Evolutionary conservation across 805 yeast species (phyloP).

Genomic region (Ogataea neopini): DNA sequence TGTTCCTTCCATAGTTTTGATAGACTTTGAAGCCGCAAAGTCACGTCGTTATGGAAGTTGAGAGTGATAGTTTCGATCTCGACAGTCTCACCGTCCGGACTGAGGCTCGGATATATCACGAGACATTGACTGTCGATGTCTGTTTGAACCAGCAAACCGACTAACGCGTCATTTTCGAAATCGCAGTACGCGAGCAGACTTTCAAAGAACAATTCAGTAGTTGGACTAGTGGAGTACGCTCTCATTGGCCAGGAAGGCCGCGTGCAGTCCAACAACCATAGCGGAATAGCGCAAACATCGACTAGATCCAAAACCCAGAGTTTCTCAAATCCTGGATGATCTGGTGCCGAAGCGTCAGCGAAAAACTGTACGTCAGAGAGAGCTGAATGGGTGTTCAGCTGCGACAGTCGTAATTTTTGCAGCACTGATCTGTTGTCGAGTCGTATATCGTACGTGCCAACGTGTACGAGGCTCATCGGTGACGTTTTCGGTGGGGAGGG

Average conservation of each 20-base stretch:
- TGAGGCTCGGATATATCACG: constrained; percentile 19
- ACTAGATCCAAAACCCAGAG: constrained; percentile 17
- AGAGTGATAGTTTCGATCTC: constrained; percentile 15
- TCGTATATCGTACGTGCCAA: constrained; percentile 10
- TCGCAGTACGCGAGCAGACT: constrained; percentile 13
- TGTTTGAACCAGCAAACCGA: constrained; percentile 18
- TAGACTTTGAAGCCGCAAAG: constrained; percentile 11
- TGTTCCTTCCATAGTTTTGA: constrained; percentile 9
- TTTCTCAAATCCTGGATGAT: constrained; percentile 4
- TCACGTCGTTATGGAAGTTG: constrained; percentile 17
- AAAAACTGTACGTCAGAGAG: constrained; percentile 11
- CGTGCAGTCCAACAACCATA: constrained; percentile 18
- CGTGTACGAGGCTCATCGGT: constrained; percentile 3
- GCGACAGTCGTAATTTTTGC: constrained; percentile 2
- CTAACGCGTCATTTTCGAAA: constrained; percentile 12
- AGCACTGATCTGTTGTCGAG: constrained; percentile 4
- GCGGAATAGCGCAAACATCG: constrained; percentile 15
- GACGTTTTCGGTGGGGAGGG: not conserved
- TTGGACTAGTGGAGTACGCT: constrained; percentile 11
- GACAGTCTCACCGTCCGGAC: constrained; percentile 5
- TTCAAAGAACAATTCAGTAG: constrained; percentile 18
- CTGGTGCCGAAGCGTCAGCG: not conserved
- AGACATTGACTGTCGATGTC: constrained; percentile 10
- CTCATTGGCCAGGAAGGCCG: constrained; percentile 8
- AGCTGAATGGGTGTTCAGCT: not conserved